Percentiles rank a stretch among this genome's conserved stretches.
Conservation (phyloP, 495 filamentous ascomycete genomes). For the Neurospora sp. region DNA sequence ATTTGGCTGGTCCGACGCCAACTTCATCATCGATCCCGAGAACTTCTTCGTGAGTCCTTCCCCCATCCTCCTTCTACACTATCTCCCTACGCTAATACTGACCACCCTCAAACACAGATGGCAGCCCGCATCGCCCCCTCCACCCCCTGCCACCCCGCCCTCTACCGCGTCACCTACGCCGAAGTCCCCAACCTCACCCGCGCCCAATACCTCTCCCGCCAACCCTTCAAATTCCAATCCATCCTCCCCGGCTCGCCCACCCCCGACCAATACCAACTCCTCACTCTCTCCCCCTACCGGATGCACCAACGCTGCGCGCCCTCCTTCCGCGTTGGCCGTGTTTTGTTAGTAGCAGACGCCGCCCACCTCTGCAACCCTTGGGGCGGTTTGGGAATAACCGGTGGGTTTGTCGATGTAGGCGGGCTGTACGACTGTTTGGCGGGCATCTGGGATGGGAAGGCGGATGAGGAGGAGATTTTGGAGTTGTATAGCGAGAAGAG, state of each 20-base stretch:
- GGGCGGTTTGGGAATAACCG: slow-evolving; percentile 52
- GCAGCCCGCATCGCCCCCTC: slow-evolving; percentile 48
- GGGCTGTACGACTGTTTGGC: slow-evolving; percentile 47
- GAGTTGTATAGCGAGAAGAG: slow-evolving; percentile 48
- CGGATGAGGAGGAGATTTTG: slow-evolving; percentile 42
- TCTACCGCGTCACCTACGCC: slow-evolving; percentile 49
- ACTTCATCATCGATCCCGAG: slow-evolving; percentile 50
- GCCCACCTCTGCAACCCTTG: slow-evolving; percentile 48
- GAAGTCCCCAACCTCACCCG: slow-evolving; percentile 33
- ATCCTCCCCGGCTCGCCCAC: slow-evolving; percentile 46
- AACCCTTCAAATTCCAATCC: slow-evolving; percentile 35
- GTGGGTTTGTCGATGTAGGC: slow-evolving; percentile 50
- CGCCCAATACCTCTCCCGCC: slow-evolving; percentile 38
- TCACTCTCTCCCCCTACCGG: slow-evolving; percentile 41
- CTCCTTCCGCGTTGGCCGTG: slow-evolving; percentile 43
- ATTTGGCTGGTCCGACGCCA: slow-evolving; percentile 41
- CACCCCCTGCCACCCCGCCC: slow-evolving; percentile 37
- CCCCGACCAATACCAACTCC: slow-evolving; percentile 39
- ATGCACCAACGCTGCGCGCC: slow-evolving; percentile 49
- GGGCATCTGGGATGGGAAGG: slow-evolving; percentile 44
- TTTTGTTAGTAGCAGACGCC: slow-evolving; percentile 52
- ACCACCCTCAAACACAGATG: slow-evolving; percentile 37
- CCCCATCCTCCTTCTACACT: too few species aligned
- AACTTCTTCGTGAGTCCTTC: too few species aligned
- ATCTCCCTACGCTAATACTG: too few species aligned